A percentile compares a stretch with the other conserved stretches of the same genome.
phyloP scores from a whole-genome alignment of 768 basidiomycete species.

The Hygrophorus russula region DNA sequence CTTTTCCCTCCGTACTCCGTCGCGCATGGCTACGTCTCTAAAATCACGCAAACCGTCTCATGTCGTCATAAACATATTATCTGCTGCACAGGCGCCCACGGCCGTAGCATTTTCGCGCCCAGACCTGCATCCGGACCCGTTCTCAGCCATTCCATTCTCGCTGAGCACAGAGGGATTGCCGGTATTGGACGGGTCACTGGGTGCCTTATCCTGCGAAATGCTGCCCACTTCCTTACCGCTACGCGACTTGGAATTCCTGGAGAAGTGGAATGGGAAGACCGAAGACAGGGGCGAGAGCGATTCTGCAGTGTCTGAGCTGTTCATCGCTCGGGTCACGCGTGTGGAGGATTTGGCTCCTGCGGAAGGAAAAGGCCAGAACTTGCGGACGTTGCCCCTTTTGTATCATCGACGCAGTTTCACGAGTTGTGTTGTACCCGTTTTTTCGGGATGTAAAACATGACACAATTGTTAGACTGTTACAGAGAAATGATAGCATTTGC shows the following conservation, averaged over 20 bases:
- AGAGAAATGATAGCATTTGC: too few relatives aligned
- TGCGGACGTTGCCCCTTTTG: conserved; percentile 40
- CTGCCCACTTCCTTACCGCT: conserved; percentile 52
- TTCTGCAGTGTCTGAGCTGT: conserved; percentile 52
- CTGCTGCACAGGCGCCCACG: conserved; percentile 46
- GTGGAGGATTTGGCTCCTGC: conserved; percentile 29
- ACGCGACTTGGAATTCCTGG: conserved; percentile 35
- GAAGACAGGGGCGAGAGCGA: conserved; percentile 9
- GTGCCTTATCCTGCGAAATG: conserved; percentile 63
- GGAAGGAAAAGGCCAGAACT: conserved; percentile 15
- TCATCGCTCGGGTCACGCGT: conserved; percentile 66
- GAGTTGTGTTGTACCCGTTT: conserved; percentile 22
- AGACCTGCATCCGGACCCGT: conserved; percentile 56
- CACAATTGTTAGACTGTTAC: background rate
- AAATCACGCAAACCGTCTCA: conserved; percentile 26
- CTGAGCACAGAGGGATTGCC: conserved; percentile 46
- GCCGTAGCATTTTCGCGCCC: conserved; percentile 68
- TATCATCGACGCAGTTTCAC: conserved; percentile 55
- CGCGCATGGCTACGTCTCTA: conserved; percentile 68
- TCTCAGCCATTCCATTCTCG: conserved; percentile 31
- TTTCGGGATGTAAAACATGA: background rate
- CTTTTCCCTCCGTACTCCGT: conserved; percentile 84
- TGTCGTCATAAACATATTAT: conserved; percentile 76
- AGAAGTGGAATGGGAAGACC: conserved; percentile 9
- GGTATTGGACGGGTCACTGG: conserved; percentile 47